These are phyloP conservation scores for Fragaria ananassa DNA, from an alignment of 306 rosid species.

Conservation along the genomic window DNA sequence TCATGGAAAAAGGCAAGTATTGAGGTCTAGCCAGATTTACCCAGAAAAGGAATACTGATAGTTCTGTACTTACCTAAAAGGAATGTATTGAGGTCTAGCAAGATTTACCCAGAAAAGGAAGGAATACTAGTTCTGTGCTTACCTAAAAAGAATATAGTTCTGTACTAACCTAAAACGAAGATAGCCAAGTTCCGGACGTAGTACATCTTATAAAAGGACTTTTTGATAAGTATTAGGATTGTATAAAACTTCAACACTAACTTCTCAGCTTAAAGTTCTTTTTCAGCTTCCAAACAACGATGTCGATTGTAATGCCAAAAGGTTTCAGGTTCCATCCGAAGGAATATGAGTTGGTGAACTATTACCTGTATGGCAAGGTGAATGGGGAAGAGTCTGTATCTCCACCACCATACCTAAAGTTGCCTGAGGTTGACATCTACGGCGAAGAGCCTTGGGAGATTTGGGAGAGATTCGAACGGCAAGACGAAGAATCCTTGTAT, in stretches of 20 bases:
- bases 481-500: not conserved
- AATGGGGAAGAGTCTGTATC: not conserved
- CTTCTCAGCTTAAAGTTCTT: not conserved
- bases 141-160: not conserved
- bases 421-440: not conserved
- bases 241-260: not conserved
- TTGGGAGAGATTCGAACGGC: not conserved
- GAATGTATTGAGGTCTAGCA: not conserved
- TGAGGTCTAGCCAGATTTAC: not conserved
- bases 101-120: too few species aligned
- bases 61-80: not conserved
- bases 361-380: not conserved
- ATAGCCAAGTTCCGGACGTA: not conserved
- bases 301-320: not conserved
- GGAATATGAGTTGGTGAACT: not conserved
- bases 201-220: not conserved
- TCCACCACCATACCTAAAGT: not conserved
- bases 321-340: not conserved
- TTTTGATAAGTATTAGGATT: not conserved
- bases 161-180: too few species aligned
- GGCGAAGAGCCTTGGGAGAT: not conserved
- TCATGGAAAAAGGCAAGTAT: not conserved
- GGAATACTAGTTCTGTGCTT: not conserved
- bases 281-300: not conserved
- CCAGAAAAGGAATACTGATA: not conserved